Conservation (phyloP, 257 asterid genomes). For the Handroanthus guayacan region DNA sequence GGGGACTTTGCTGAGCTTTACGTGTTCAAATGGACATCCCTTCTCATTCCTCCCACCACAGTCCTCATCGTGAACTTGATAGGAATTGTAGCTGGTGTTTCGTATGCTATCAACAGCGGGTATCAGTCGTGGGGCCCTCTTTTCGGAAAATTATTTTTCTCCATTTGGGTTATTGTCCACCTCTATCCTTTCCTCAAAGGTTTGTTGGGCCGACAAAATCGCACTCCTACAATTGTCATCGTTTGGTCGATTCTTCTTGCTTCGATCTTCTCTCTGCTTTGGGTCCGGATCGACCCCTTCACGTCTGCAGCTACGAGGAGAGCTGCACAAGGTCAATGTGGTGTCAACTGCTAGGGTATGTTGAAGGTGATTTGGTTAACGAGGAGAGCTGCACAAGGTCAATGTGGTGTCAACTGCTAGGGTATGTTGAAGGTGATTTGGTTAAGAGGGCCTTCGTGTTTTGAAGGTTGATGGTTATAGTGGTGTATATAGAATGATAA, state of each 20-base stretch:
- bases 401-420: conserved; percentile 82
- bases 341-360: conserved; percentile 63
- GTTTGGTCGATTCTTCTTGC: conserved; percentile 97
- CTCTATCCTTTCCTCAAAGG: conserved; percentile 94
- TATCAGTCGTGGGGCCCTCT: conserved; percentile 96
- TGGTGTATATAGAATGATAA: conserved; percentile 41
- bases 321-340: conserved; percentile 75
- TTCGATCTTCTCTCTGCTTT: conserved; percentile 86
- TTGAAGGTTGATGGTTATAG: too few species aligned
- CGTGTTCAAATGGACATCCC: conserved; percentile 88
- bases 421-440: conserved; percentile 1
- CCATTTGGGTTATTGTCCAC: conserved; percentile 92
- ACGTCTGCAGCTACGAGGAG: conserved; percentile 55
- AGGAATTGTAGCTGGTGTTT: conserved; percentile 91
- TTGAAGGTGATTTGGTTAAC: conserved; percentile 39
- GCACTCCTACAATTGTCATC: conserved; percentile 93
- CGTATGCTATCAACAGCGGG: conserved; percentile 84
- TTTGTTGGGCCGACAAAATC: conserved; percentile 77
- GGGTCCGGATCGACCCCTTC: conserved; percentile 94
- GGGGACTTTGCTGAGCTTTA: conserved; percentile 83
- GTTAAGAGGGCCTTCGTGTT: not conserved
- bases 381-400: conserved; percentile 60
- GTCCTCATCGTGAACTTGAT: conserved; percentile 78
- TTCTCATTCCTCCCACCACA: conserved; percentile 89
- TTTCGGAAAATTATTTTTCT: conserved; percentile 76